Evolutionary conservation across 306 rosid genomes (phyloP).

Genomic region (Prinsepia uniflora): DNA sequence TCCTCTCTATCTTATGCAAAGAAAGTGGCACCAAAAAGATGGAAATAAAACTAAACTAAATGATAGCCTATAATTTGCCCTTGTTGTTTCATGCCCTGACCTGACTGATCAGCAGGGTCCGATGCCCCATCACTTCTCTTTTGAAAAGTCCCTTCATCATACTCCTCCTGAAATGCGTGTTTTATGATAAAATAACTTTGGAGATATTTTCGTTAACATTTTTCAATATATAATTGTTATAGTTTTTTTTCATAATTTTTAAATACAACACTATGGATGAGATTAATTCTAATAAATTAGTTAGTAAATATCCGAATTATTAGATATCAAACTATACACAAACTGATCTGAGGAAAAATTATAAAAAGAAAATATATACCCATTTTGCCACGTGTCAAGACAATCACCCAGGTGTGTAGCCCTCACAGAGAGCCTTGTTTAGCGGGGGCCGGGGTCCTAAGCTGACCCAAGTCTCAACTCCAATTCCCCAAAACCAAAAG

Average conservation of each 20-base stretch:
- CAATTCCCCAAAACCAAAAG: constrained; percentile 1
- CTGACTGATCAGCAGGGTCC: constrained; percentile 1
- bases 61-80: constrained; percentile 33
- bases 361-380: not conserved
- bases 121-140: constrained; percentile 20
- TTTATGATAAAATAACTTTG: no score
- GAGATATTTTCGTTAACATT: no score
- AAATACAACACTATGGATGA: no score
- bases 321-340: no score
- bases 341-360: not conserved
- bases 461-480: not conserved
- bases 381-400: constrained; percentile 30
- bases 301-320: no score
- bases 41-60: no score
- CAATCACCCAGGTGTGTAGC: not conserved
- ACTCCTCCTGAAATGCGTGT: not conserved
- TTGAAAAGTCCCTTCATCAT: constrained; percentile 15
- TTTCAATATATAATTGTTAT: no score
- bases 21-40: not conserved
- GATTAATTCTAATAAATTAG: no score
- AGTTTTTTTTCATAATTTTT: no score
- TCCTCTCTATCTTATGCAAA: not conserved
- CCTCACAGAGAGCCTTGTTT: constrained; percentile 37
- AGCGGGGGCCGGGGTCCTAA: constrained; percentile 39
- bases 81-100: constrained; percentile 10